Conservation (phyloP, 768 basidiomycete species). For the Hericium rajendrae region DNA sequence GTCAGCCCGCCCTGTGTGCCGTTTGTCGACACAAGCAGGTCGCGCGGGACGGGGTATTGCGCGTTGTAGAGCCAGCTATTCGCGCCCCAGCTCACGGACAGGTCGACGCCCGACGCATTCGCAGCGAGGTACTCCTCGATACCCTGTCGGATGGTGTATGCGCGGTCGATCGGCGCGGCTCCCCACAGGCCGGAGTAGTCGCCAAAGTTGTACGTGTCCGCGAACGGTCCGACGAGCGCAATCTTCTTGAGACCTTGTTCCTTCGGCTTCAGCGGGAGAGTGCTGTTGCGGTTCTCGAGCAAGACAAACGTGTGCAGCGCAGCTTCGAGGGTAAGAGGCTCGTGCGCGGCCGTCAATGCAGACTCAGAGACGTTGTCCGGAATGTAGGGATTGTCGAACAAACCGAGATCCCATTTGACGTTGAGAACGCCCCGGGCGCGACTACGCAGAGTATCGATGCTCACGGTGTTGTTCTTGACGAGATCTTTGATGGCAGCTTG, state of each 20-base stretch:
- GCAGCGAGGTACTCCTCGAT: not conserved
- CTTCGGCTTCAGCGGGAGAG: not conserved
- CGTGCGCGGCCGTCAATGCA: not conserved
- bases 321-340: not conserved
- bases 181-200: not conserved
- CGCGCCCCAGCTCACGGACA: not conserved
- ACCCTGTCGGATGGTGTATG: not conserved
- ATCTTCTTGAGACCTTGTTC: not conserved
- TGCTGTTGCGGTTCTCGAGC: not conserved
- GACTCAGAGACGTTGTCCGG: not conserved
- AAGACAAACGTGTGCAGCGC: not conserved
- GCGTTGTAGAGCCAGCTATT: not conserved
- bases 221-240: not conserved
- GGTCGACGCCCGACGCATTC: not conserved
- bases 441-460: not conserved
- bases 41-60: not conserved
- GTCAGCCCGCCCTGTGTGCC: not conserved
- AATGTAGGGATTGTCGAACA: not conserved
- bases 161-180: not conserved
- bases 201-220: not conserved
- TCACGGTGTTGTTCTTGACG: not conserved
- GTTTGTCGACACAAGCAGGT: not conserved
- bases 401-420: not conserved
- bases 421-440: not conserved
- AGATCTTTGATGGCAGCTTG: not conserved